Evolutionary conservation across 1,139 yeast species (phyloP).

Genomic region (Hansenula sp.): DNA sequence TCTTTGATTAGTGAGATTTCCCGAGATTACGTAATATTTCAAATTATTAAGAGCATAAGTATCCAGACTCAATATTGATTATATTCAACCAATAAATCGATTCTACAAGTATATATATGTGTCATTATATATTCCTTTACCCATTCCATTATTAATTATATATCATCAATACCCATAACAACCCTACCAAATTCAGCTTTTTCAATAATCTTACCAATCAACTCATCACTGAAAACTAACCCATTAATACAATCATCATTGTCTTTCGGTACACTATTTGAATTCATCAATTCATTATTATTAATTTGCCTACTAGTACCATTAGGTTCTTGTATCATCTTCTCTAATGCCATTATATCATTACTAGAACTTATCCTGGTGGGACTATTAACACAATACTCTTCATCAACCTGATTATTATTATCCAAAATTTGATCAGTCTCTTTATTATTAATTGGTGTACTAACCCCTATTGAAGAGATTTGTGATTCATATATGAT

Average conservation of each 20-base stretch:
- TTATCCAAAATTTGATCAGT: not conserved
- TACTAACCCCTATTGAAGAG: too few relatives aligned
- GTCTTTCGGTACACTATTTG: not conserved
- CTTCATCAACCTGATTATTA: not conserved
- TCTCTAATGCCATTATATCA: slow-evolving; percentile 4
- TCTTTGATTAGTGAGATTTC: not conserved
- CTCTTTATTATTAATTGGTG: too few relatives aligned
- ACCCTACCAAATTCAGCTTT: slow-evolving; percentile 16
- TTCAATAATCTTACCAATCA: slow-evolving; percentile 9
- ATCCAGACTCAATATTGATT: too few relatives aligned
- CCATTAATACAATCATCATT: not conserved
- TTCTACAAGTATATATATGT: too few relatives aligned
- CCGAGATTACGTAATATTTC: not conserved
- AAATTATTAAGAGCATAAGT: too few relatives aligned
- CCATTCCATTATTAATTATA: slow-evolving; percentile 1
- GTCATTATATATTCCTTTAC: not conserved
- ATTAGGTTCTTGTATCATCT: not conserved
- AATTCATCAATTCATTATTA: too few relatives aligned
- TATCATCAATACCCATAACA: slow-evolving; percentile 16
- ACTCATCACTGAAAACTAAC: slow-evolving; percentile 6
- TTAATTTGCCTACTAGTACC: too few relatives aligned
- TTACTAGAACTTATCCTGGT: slow-evolving; percentile 10
- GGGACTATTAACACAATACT: slow-evolving; percentile 10
- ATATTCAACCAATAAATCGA: too few relatives aligned
- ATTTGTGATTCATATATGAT: not conserved